Base-by-base conservation (phyloP, 306 rosid species). In the Begonia fuchsioides region DNA sequence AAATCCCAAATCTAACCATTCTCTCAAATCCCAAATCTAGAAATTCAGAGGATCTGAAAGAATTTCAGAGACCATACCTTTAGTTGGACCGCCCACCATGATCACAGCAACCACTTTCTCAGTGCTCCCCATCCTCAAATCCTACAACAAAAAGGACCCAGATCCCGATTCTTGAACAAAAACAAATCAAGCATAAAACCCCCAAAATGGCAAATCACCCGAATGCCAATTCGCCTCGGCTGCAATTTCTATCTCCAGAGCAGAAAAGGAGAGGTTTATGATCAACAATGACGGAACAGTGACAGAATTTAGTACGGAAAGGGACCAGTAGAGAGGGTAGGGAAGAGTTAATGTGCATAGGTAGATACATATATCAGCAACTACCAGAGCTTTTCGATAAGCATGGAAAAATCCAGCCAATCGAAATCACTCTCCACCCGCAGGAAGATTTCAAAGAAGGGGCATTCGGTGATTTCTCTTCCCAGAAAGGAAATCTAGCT, bases 71-170 rank as follows among this genome's bases (percentile, higher is more conserved):
- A 26, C 13, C 50, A 38, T 66, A 82, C 96, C 98, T 82, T 90
- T 90, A 14, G 94, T 90, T 14, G 98, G 98, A 17, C 98, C 98
- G 32, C 95, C 95, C 40, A 90, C 98, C 98, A 90, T 90, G 62
- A 90, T 85, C 59, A 90, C 95, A 58, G 95, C 94, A 8, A 90
- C 94, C 12, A 75, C 93, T 47, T 69, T 79, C 61, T 81, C 83
- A 54, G 83, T 17, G 72, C 62, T 64, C 38, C 74, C 83, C 98
- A 85, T 82, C 48, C 40, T 54, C 11, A 7, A 46, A 12, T 26
- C 35, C 35, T 26, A 26, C 0, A 26, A 26, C 39, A 38, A 50
- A 40, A 45, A 11, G 60, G 57, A 64, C 58, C 75, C 78, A 68
- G 78, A 76, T 75, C 77, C 71, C 66, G 14, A 55, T 38, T 53